Percentiles rank a stretch among this genome's conserved stretches.
Evolutionary conservation across 306 rosid species (phyloP).

Genomic region (Mimosa pudica): DNA sequence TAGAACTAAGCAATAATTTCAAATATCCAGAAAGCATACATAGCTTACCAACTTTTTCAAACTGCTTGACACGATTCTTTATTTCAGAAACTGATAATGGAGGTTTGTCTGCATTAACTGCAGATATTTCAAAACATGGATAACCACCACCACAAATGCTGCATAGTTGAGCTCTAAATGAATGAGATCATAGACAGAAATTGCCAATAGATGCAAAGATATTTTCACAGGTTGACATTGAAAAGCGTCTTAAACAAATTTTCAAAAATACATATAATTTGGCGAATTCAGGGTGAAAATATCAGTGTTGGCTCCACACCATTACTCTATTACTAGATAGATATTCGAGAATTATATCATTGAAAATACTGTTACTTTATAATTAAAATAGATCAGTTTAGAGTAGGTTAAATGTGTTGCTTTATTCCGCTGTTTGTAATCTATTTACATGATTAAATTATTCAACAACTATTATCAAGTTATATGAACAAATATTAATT

Average conservation of each 20-base stretch:
- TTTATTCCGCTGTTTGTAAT: neutral
- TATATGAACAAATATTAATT: constrained; percentile 21
- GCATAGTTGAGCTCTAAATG: constrained; percentile 41
- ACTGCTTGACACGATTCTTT: constrained; percentile 84
- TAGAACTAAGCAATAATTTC: constrained; percentile 1
- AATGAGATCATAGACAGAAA: constrained; percentile 18
- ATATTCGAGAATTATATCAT: neutral
- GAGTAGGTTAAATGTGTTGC: constrained; percentile 3
- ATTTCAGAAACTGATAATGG: constrained; percentile 69
- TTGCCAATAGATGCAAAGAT: constrained; percentile 28
- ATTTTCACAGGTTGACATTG: constrained; percentile 11
- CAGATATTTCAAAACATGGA: constrained; percentile 95
- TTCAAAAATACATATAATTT: constrained; percentile 10
- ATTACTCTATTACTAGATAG: constrained; percentile 11
- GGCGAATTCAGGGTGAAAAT: neutral
- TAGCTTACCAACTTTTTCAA: constrained; percentile 75
- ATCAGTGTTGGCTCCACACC: constrained; percentile 5
- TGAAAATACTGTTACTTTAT: constrained; percentile 11
- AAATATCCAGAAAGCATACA: neutral
- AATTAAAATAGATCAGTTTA: constrained; percentile 5
- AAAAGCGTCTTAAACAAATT: constrained; percentile 19
- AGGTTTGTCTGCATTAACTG: constrained; percentile 95
- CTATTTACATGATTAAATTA: neutral
- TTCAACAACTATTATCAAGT: constrained; percentile 4
- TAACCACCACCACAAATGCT: constrained; percentile 74